Evolutionary conservation across 202 grass and related monocot genomes (phyloP).

Genomic region (Schoenoplectus tabernaemontani): DNA sequence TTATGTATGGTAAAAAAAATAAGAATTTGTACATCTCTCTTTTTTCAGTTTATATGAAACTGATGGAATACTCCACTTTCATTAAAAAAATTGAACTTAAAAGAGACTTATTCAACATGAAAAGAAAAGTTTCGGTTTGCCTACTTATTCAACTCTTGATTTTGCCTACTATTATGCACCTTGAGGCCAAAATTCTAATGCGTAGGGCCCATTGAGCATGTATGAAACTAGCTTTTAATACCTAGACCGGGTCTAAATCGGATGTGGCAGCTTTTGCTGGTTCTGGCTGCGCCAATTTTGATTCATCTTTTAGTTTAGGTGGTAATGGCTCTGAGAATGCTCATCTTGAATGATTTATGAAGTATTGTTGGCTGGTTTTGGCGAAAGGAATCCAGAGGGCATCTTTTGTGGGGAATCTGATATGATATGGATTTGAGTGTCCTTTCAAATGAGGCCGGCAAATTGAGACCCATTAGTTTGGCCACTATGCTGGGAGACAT

Average conservation of each 20-base stretch:
- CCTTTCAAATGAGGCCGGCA: not conserved
- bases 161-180: no score
- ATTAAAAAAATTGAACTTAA: no score
- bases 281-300: not conserved
- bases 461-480: slow-evolving; percentile 16
- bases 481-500: slow-evolving; percentile 18
- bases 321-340: not conserved
- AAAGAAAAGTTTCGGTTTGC: no score
- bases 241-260: not conserved
- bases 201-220: no score
- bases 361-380: not conserved
- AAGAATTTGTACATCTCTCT: no score
- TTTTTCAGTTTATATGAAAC: no score
- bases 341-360: slow-evolving; percentile 1
- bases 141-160: no score
- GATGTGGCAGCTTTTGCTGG: not conserved
- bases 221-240: no score
- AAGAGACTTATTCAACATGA: no score
- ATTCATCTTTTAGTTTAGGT: not conserved
- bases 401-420: slow-evolving; percentile 7
- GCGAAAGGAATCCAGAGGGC: not conserved
- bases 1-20: no score
- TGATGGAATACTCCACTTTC: no score
- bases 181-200: no score
- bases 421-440: not conserved